Percentiles rank a stretch among this genome's conserved stretches.
Evolutionary conservation across 768 basidiomycete species (phyloP).

Genomic region (Lactarius psammicola): DNA sequence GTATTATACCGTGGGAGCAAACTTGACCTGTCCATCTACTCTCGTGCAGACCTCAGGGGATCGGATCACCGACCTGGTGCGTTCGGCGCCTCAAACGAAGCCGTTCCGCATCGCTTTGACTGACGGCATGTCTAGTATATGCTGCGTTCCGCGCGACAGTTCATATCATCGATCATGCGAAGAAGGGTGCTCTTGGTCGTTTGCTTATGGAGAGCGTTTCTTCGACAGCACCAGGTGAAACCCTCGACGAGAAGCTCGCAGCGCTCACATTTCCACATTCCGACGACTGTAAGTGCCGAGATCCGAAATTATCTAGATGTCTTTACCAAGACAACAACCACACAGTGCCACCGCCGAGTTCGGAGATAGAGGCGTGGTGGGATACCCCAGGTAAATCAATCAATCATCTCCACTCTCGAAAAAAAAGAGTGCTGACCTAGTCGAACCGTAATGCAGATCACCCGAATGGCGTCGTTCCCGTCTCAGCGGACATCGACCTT

Average conservation of each 20-base stretch:
- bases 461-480: constrained; percentile 54
- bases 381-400: constrained; percentile 50
- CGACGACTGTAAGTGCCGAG: constrained; percentile 43
- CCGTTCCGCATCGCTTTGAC: neutral
- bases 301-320: neutral
- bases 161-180: constrained; percentile 72
- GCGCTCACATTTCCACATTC: constrained; percentile 50
- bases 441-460: constrained; percentile 47
- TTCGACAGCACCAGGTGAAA: constrained; percentile 63
- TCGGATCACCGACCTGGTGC: constrained; percentile 95
- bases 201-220: constrained; percentile 64
- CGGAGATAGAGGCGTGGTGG: constrained; percentile 80
- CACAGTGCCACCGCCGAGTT: constrained; percentile 82
- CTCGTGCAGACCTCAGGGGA: constrained; percentile 78
- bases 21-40: constrained; percentile 76
- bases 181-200: constrained; percentile 66
- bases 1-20: constrained; percentile 75
- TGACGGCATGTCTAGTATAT: constrained; percentile 55
- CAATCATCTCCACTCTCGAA: constrained; percentile 32
- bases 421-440: neutral
- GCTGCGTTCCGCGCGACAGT: constrained; percentile 78
- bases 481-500: constrained; percentile 38
- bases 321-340: constrained; percentile 9
- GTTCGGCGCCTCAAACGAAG: constrained; percentile 23
- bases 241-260: constrained; percentile 68